phyloP scores from a whole-genome alignment of 2,329 filamentous ascomycete species.

The Fusarium sp. region DNA sequence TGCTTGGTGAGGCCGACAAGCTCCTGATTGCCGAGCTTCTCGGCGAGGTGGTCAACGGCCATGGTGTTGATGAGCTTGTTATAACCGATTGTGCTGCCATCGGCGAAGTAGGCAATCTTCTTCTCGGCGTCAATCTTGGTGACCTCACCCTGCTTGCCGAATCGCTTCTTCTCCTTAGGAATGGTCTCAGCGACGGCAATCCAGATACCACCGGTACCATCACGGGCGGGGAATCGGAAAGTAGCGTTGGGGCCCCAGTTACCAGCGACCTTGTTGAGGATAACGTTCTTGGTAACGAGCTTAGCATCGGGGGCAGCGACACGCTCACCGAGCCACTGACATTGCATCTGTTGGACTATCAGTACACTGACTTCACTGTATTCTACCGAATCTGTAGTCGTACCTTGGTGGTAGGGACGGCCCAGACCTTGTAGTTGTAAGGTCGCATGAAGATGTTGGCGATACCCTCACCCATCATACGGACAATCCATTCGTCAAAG shows the following conservation, averaged over 20 bases:
- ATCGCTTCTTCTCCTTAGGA: slow-evolving; percentile 89
- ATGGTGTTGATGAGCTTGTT: slow-evolving; percentile 95
- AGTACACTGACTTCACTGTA: slow-evolving; percentile 7
- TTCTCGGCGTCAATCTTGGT: slow-evolving; percentile 85
- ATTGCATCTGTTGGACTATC: slow-evolving; percentile 82
- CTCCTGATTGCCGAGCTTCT: slow-evolving; percentile 88
- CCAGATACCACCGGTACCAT: slow-evolving; percentile 98
- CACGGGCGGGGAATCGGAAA: slow-evolving; percentile 95
- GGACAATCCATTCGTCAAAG: slow-evolving; percentile 98
- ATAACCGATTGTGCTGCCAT: slow-evolving; percentile 90
- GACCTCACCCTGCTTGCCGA: slow-evolving; percentile 85
- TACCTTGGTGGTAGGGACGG: slow-evolving; percentile 96
- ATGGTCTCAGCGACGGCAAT: slow-evolving; percentile 94
- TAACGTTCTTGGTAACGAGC: slow-evolving; percentile 89
- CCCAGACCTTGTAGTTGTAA: slow-evolving; percentile 99
- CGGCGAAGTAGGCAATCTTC: slow-evolving; percentile 82
- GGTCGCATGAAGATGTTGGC: slow-evolving; percentile 98
- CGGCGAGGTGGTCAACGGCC: slow-evolving; percentile 87
- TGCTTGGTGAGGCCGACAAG: slow-evolving; percentile 84
- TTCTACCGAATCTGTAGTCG: slow-evolving; percentile 1
- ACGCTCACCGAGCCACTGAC: slow-evolving; percentile 96
- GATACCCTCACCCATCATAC: slow-evolving; percentile 88
- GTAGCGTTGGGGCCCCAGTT: slow-evolving; percentile 99
- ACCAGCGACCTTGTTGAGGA: slow-evolving; percentile 93
- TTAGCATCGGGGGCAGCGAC: slow-evolving; percentile 97